A percentile compares a stretch with the other conserved stretches of the same genome.
Conservation (phyloP, 805 yeast species). For the Debaryomyces tyrocola region DNA sequence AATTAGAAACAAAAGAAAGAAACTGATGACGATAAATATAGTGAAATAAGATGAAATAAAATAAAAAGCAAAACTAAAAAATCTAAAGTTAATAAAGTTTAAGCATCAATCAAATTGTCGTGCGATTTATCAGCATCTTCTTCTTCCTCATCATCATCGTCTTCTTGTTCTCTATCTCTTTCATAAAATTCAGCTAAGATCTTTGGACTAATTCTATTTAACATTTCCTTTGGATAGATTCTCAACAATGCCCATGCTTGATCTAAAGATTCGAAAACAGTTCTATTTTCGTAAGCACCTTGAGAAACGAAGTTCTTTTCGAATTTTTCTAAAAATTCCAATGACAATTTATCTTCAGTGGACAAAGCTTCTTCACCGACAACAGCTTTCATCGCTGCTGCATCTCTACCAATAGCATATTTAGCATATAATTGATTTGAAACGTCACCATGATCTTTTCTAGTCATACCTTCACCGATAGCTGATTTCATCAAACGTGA, state of each 20-base stretch:
- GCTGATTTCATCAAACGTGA: constrained; percentile 99
- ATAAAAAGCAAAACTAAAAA: not conserved
- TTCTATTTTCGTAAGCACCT: constrained; percentile 96
- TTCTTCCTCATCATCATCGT: constrained; percentile 48
- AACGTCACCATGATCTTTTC: constrained; percentile 99
- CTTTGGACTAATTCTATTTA: constrained; percentile 98
- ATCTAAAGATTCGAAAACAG: constrained; percentile 91
- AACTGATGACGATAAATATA: not conserved
- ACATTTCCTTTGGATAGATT: constrained; percentile 98
- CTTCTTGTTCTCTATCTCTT: constrained; percentile 71
- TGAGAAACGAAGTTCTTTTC: constrained; percentile 94
- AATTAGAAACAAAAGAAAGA: not conserved
- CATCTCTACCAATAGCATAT: constrained; percentile 99
- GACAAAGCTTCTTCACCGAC: constrained; percentile 99
- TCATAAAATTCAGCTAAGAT: constrained; percentile 94
- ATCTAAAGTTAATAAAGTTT: constrained; percentile 5
- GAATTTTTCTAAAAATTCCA: constrained; percentile 96
- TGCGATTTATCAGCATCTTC: constrained; percentile 39
- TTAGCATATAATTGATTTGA: constrained; percentile 98
- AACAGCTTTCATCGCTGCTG: constrained; percentile 99
- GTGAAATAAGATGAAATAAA: not conserved
- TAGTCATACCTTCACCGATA: constrained; percentile 99
- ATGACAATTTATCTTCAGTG: constrained; percentile 93
- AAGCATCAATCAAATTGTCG: constrained; percentile 43
- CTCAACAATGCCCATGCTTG: constrained; percentile 98